These are phyloP conservation scores for Saccharomycopsis guyanensis DNA, from an alignment of 805 yeast species.

Conservation along the genomic window DNA sequence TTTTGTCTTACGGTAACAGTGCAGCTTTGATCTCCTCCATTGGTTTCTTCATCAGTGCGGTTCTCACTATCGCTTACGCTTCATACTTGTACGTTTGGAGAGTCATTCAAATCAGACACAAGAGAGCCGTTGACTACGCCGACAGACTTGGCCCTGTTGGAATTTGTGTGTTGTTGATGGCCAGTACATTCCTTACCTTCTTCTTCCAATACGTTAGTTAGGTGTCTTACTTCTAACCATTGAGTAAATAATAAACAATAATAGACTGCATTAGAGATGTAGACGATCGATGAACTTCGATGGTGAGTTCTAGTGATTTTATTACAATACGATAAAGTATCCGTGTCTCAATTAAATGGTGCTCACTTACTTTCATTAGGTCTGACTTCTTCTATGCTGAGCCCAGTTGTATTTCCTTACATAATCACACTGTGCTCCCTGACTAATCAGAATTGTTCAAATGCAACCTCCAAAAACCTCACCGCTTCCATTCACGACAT, in stretches of 20 bases:
- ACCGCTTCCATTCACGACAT: too few species aligned
- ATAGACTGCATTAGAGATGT: background rate
- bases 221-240: background rate
- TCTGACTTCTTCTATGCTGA: too few species aligned
- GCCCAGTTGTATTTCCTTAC: too few species aligned
- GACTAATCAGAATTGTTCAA: too few species aligned
- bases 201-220: conserved; percentile 40
- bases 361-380: too few species aligned
- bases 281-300: too few species aligned
- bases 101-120: conserved; percentile 72
- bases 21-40: conserved; percentile 74
- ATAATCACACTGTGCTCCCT: too few species aligned
- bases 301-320: too few species aligned
- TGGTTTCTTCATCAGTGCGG: conserved; percentile 78
- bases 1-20: conserved; percentile 76
- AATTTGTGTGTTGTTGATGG: conserved; percentile 66
- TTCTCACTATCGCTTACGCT: conserved; percentile 66
- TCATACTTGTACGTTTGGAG: conserved; percentile 72
- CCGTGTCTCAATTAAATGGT: too few species aligned
- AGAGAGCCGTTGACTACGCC: conserved; percentile 77
- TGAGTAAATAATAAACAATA: too few species aligned
- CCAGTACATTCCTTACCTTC: conserved; percentile 59
- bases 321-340: too few species aligned
- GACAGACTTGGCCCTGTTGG: conserved; percentile 83
- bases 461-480: too few species aligned